Evolutionary conservation across 2,329 filamentous ascomycete species (phyloP), one percentile per base, ranked within the genome.

Genomic region (Emericellopsis atlantica): DNA sequence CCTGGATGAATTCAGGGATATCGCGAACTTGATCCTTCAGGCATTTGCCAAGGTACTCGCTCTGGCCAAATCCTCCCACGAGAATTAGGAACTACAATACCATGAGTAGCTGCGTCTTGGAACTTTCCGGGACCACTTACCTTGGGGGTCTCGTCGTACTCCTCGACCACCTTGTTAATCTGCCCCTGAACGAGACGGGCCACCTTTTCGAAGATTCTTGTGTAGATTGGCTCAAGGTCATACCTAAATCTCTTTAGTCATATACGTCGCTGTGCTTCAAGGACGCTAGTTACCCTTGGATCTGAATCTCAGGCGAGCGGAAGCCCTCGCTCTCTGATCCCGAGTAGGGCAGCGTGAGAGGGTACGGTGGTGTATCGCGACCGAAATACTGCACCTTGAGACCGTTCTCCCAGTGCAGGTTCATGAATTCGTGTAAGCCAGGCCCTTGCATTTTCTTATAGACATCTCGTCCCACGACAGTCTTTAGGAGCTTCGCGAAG

Each of bases 51-150:
- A 67, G 42, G 5, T 58, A 62, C 0, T 37, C 26, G 12, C 50
- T 58, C 2, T 55, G 46, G 0, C 64, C 63, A 5, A 67, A 59
- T 0, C 63, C 64, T 0, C 64, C 64, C 0, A 60, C 62, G 0
- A 67, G 50, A 2, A 65, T 50, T 5, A 66, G 40, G 10, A 32
- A 29, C 12, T 16, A 40, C 15, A 43, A 23, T 9, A 15, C 21
- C 7, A 34, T 26, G 11, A 16, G n/a, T 7, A 29, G 11, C n/a
- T 39, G 12, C 14, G 24, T 12, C 12, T 31, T n/a, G 22, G 23
- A 32, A 32, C 9, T 10, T 40, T 14, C 23, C 14, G 15, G 18
- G 18, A 21, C 15, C 6, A 18, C 37, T 12, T 18, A 9, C 15
- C 37, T 32, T 29, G 18, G 37, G 15, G 10, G 9, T 39, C 18